Evolutionary conservation across 2,329 filamentous ascomycete species (phyloP).

Genomic region (Fusarium floridanum): DNA sequence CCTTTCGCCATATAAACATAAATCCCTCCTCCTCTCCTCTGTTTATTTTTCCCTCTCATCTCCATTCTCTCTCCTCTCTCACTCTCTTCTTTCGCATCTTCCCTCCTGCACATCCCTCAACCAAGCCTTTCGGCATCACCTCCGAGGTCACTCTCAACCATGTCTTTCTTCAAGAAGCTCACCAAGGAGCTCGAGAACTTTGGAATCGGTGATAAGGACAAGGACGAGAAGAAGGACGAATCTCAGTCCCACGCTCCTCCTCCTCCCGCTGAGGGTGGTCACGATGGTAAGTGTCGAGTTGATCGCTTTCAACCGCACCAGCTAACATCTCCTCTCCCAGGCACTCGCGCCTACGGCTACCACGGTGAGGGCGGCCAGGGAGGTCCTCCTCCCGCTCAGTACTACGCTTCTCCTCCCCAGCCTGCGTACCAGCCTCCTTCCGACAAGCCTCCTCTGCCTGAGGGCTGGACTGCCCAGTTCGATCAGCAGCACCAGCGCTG

Average conservation of each 20-base stretch:
- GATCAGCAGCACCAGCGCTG: constrained; percentile 72
- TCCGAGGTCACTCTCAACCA: constrained; percentile 40
- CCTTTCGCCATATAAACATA: constrained; percentile 36
- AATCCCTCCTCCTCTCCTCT: constrained; percentile 18
- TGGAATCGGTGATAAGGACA: constrained; percentile 57
- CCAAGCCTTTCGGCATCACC: constrained; percentile 21
- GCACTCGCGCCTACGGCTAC: constrained; percentile 44
- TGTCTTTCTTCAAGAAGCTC: constrained; percentile 62
- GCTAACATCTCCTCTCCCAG: constrained; percentile 28
- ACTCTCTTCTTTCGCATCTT: neutral
- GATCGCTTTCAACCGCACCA: neutral
- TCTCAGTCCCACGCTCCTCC: constrained; percentile 18
- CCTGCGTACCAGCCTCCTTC: constrained; percentile 53
- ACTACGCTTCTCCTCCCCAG: constrained; percentile 41
- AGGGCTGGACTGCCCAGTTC: constrained; percentile 74
- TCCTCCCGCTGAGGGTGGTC: constrained; percentile 18
- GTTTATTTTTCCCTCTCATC: constrained; percentile 8
- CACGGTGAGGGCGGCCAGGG: constrained; percentile 39
- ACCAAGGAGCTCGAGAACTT: constrained; percentile 61
- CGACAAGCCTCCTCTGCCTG: constrained; percentile 64
- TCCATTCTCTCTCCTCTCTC: constrained; percentile 15
- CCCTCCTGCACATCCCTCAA: constrained; percentile 16
- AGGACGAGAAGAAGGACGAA: constrained; percentile 44
- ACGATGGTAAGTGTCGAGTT: constrained; percentile 32
- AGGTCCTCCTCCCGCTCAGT: constrained; percentile 53